Conservation (phyloP, 495 filamentous ascomycete species). For the Podospora comata region DNA sequence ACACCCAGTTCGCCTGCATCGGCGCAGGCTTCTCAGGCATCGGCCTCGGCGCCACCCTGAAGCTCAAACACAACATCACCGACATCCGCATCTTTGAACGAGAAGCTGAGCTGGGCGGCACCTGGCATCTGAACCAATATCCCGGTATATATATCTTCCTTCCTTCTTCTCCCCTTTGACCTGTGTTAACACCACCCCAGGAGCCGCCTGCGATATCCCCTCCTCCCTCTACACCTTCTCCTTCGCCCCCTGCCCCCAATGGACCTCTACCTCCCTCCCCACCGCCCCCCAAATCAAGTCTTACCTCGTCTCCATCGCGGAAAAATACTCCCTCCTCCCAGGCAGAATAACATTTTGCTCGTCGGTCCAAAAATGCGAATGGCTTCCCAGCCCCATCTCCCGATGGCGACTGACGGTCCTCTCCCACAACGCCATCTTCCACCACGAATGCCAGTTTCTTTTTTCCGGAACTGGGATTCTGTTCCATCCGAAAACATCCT, state of each 20-base stretch:
- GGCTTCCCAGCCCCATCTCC: not conserved
- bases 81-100: constrained; percentile 62
- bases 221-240: constrained; percentile 58
- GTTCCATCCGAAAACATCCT: constrained; percentile 27
- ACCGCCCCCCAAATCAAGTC: constrained; percentile 52
- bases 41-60: constrained; percentile 61
- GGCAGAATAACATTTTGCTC: not conserved
- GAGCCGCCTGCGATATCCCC: constrained; percentile 45
- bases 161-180: not conserved
- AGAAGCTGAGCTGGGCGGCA: constrained; percentile 60
- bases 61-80: constrained; percentile 56
- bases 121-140: constrained; percentile 67
- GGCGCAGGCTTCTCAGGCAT: constrained; percentile 67
- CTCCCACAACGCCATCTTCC: not conserved
- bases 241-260: constrained; percentile 56
- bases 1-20: constrained; percentile 45
- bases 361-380: not conserved
- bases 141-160: constrained; percentile 37
- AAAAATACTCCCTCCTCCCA: constrained; percentile 54
- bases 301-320: constrained; percentile 59
- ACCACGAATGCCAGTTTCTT: constrained; percentile 38
- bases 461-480: constrained; percentile 52
- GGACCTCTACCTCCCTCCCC: constrained; percentile 53
- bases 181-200: not conserved
- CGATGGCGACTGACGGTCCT: not conserved